These are phyloP conservation scores for Fragaria iinumae DNA, from an alignment of 306 rosid species.

Conservation along the genomic window DNA sequence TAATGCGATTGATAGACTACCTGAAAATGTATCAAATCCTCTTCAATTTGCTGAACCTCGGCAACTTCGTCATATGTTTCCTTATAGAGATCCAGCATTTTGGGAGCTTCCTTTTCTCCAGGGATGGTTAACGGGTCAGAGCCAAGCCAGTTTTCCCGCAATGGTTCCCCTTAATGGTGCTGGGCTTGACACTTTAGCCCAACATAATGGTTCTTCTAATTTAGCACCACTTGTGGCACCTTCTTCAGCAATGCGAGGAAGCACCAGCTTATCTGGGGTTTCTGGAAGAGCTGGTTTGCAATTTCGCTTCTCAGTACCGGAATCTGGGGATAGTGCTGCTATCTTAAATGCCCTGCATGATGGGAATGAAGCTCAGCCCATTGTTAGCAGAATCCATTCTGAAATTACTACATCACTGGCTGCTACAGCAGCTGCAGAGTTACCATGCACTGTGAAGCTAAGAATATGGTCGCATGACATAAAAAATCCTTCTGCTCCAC, in stretches of 20 bases:
- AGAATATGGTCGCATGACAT: slow-evolving; percentile 84
- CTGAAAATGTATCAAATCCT: slow-evolving; percentile 28
- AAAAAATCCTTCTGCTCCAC: slow-evolving; percentile 61
- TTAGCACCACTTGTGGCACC: slow-evolving; percentile 23
- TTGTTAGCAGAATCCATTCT: slow-evolving; percentile 63
- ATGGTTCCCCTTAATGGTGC: slow-evolving; percentile 34
- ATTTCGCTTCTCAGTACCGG: slow-evolving; percentile 46
- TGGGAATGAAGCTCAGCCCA: slow-evolving; percentile 61
- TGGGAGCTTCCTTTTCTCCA: slow-evolving; percentile 91
- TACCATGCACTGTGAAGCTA: slow-evolving; percentile 97
- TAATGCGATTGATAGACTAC: slow-evolving; percentile 37
- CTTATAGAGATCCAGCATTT: slow-evolving; percentile 51
- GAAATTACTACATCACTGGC: slow-evolving; percentile 82
- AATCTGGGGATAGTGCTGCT: slow-evolving; percentile 44
- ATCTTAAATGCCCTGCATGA: slow-evolving; percentile 37
- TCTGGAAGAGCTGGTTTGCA: slow-evolving; percentile 60
- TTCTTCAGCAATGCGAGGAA: slow-evolving; percentile 49
- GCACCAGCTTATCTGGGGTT: slow-evolving; percentile 52
- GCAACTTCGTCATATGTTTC: slow-evolving; percentile 37
- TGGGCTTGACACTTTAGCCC: slow-evolving; percentile 31
- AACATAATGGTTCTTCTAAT: slow-evolving; percentile 23
- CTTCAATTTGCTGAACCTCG: slow-evolving; percentile 36
- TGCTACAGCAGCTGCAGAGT: slow-evolving; percentile 74
- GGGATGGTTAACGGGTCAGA: slow-evolving; percentile 90
- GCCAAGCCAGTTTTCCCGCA: slow-evolving; percentile 58